Conservation (phyloP, 768 basidiomycete species). For the Lactifluus piperatus region DNA sequence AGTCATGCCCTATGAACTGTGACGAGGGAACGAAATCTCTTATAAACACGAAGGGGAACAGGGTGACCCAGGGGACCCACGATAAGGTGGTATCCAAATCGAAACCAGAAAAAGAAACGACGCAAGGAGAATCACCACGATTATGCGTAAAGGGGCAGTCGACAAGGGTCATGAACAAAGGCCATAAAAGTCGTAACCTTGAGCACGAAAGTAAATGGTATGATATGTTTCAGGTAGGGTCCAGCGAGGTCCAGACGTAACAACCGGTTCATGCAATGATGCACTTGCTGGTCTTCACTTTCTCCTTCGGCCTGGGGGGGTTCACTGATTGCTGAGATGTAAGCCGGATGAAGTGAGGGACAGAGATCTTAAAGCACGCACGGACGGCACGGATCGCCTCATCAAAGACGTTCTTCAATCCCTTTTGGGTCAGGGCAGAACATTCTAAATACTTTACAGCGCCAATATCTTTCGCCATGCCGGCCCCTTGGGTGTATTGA, state of each 20-base stretch:
- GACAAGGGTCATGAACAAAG: conserved; percentile 17
- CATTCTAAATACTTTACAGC: conserved; percentile 97
- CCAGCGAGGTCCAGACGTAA: conserved; percentile 21
- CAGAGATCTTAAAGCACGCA: conserved; percentile 37
- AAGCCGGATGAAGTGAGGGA: not conserved
- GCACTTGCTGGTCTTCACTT: conserved; percentile 44
- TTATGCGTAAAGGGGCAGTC: conserved; percentile 24
- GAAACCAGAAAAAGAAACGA: conserved; percentile 1
- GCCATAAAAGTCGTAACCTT: conserved; percentile 56
- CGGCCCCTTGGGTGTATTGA: conserved; percentile 81
- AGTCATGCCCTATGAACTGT: not conserved
- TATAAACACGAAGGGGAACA: conserved; percentile 15
- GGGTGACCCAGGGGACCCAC: not conserved
- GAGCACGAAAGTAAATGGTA: conserved; percentile 63
- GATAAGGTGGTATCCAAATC: conserved; percentile 8
- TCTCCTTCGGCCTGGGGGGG: conserved; percentile 57
- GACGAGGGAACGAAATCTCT: conserved; percentile 11
- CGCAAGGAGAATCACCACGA: conserved; percentile 13
- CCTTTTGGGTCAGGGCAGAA: conserved; percentile 95
- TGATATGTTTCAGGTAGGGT: conserved; percentile 35
- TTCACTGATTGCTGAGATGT: conserved; percentile 44
- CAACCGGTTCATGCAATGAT: conserved; percentile 43
- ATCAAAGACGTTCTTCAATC: conserved; percentile 97
- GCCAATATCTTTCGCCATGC: conserved; percentile 88
- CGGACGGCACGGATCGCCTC: conserved; percentile 96